A percentile compares a stretch with the other conserved stretches of the same genome.
phyloP scores from a whole-genome alignment of 768 basidiomycete species.

The Russula earlei region DNA sequence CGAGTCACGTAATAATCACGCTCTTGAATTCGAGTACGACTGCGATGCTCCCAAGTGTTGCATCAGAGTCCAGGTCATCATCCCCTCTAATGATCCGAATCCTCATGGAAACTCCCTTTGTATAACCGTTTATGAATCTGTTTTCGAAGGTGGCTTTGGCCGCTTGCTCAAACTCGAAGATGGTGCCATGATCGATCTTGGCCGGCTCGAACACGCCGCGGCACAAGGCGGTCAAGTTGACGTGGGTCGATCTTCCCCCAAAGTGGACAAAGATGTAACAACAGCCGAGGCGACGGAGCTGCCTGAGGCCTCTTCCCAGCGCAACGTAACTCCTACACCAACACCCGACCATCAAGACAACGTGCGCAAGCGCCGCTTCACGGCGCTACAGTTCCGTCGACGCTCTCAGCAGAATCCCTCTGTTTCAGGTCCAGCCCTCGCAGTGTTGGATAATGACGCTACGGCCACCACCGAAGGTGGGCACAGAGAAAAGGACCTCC shows the following conservation, averaged over 20 bases:
- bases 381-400: slow-evolving; percentile 59
- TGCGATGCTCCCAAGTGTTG: slow-evolving; percentile 80
- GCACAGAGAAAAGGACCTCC: slow-evolving; percentile 39
- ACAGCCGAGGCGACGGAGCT: slow-evolving; percentile 1
- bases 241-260: background rate
- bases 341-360: slow-evolving; percentile 22
- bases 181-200: slow-evolving; percentile 72
- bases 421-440: slow-evolving; percentile 67
- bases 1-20: slow-evolving; percentile 55
- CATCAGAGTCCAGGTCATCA: slow-evolving; percentile 67
- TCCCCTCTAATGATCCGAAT: slow-evolving; percentile 50
- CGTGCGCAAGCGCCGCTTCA: slow-evolving; percentile 43
- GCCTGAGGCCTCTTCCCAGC: background rate
- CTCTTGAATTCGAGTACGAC: slow-evolving; percentile 87
- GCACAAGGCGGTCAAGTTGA: background rate
- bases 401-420: slow-evolving; percentile 33
- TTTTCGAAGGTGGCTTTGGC: slow-evolving; percentile 79
- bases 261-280: background rate
- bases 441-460: slow-evolving; percentile 64
- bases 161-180: slow-evolving; percentile 64
- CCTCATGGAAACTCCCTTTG: slow-evolving; percentile 31
- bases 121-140: slow-evolving; percentile 50
- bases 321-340: slow-evolving; percentile 19
- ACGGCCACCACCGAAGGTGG: slow-evolving; percentile 26
- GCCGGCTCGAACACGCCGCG: slow-evolving; percentile 46